phyloP scores from a whole-genome alignment of 2,329 filamentous ascomycete species.

The Neonectria hederae region DNA sequence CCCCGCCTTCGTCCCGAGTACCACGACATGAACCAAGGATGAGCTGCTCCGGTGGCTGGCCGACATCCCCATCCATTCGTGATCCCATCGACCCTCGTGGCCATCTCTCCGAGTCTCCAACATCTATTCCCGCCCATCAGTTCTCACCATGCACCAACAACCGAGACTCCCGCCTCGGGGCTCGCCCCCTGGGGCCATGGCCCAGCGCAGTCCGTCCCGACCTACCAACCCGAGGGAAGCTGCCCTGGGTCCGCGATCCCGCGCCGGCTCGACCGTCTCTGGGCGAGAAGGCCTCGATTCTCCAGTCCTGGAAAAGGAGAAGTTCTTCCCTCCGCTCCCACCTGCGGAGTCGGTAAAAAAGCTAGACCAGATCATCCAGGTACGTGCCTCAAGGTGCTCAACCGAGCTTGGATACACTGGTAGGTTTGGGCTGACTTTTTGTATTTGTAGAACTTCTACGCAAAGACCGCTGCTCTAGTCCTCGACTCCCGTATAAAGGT shows the following conservation, averaged over 20 bases:
- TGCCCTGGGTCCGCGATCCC: conserved; percentile 50
- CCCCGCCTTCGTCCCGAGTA: conserved; percentile 17
- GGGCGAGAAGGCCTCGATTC: conserved; percentile 55
- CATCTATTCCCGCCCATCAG: conserved; percentile 3
- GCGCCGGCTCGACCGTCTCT: conserved; percentile 55
- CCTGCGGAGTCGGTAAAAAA: conserved; percentile 77
- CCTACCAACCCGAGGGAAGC: conserved; percentile 80
- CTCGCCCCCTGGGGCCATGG: conserved; percentile 76
- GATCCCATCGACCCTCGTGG: conserved; percentile 32
- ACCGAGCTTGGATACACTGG: neutral
- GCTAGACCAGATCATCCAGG: conserved; percentile 93
- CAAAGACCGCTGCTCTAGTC: conserved; percentile 86
- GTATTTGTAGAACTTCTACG: conserved; percentile 80
- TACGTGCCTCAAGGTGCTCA: conserved; percentile 47
- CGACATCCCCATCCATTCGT: conserved; percentile 45
- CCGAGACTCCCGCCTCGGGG: conserved; percentile 78
- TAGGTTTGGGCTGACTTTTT: conserved; percentile 20
- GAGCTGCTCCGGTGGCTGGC: conserved; percentile 46
- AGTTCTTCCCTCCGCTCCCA: conserved; percentile 56
- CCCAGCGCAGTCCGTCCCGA: conserved; percentile 76
- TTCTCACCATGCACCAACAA: conserved; percentile 84
- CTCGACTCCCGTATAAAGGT: conserved; percentile 82
- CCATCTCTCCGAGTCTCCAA: conserved; percentile 14
- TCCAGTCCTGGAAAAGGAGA: conserved; percentile 59
- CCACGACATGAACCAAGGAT: conserved; percentile 47